Conservation (phyloP, 345 rosid genomes). For the Lepidium aucheri region DNA sequence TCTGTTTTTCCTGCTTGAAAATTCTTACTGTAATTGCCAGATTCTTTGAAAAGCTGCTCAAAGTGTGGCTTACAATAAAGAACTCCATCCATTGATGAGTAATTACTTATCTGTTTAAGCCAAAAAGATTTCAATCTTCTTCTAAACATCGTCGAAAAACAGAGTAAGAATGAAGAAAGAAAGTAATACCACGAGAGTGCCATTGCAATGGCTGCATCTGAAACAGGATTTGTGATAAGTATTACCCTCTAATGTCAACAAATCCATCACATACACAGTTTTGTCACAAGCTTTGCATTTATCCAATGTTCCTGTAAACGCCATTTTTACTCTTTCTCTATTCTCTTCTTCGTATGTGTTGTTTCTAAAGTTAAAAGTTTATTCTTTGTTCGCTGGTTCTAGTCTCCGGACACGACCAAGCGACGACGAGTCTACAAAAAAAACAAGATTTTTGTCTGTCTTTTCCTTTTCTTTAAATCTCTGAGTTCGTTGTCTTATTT, state of each 20-base stretch:
- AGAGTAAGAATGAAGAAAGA: not conserved
- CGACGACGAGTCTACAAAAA: constrained; percentile 10
- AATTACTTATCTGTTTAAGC: constrained; percentile 86
- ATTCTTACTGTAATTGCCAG: constrained; percentile 87
- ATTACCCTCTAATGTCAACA: constrained; percentile 74
- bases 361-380: not conserved
- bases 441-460: not conserved
- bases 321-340: constrained; percentile 24
- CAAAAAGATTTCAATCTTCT: not conserved
- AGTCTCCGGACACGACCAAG: constrained; percentile 16
- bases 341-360: not conserved
- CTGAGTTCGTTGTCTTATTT: not conserved
- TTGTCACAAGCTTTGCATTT: constrained; percentile 97
- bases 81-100: constrained; percentile 97
- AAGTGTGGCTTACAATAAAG: constrained; percentile 91
- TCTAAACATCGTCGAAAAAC: not conserved
- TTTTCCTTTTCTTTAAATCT: not conserved
- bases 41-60: constrained; percentile 94
- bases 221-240: constrained; percentile 90
- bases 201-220: constrained; percentile 93
- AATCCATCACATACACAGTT: constrained; percentile 85
- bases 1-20: constrained; percentile 47
- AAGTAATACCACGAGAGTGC: constrained; percentile 63
- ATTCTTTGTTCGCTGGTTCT: constrained; percentile 4
- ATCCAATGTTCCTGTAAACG: constrained; percentile 96